phyloP scores from a whole-genome alignment of 2,329 filamentous ascomycete species.

The Exutisphaerella laricina region DNA sequence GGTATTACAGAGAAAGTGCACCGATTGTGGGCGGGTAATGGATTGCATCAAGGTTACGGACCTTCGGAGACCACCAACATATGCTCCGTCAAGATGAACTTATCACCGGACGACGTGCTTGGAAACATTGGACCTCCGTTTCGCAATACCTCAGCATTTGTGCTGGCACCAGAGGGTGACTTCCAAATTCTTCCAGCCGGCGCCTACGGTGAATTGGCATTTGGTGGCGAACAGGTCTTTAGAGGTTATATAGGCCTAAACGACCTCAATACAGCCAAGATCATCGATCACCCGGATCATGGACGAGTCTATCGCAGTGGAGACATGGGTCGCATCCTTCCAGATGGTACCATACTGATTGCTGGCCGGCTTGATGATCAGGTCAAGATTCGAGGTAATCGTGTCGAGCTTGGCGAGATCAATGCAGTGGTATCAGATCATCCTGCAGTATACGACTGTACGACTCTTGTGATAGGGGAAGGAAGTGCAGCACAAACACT shows the following conservation, averaged over 20 bases:
- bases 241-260: constrained; percentile 66
- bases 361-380: constrained; percentile 71
- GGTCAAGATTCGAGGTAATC: constrained; percentile 73
- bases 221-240: constrained; percentile 75
- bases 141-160: constrained; percentile 68
- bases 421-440: constrained; percentile 55
- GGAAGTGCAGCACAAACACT: constrained; percentile 48
- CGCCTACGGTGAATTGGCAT: constrained; percentile 75
- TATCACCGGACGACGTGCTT: constrained; percentile 54
- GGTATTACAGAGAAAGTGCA: constrained; percentile 68
- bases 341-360: constrained; percentile 69
- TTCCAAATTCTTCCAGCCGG: constrained; percentile 60
- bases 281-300: constrained; percentile 61
- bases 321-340: constrained; percentile 72
- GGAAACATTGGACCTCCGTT: constrained; percentile 73
- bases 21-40: constrained; percentile 59
- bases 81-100: constrained; percentile 64
- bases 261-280: constrained; percentile 58
- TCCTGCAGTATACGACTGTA: constrained; percentile 53
- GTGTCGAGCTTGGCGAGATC: constrained; percentile 74
- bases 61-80: constrained; percentile 86
- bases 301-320: constrained; percentile 77
- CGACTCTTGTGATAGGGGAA: constrained; percentile 54
- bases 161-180: constrained; percentile 45
- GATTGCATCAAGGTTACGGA: constrained; percentile 76